Evolutionary conservation across 2,329 filamentous ascomycete species (phyloP).

Genomic region (Aureobasidium vineae): DNA sequence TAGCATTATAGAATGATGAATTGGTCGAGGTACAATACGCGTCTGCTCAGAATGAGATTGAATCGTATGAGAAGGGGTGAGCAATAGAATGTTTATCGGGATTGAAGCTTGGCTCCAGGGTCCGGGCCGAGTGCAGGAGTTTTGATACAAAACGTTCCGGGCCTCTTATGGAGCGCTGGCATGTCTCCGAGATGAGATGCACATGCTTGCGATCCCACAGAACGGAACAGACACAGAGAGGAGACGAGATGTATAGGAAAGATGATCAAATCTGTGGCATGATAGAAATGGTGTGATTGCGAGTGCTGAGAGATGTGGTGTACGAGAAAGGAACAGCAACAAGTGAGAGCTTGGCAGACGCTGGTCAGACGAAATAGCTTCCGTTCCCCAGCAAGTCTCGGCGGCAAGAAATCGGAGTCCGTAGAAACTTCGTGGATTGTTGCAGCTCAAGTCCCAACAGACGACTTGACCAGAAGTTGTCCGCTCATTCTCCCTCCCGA

Average conservation of each 20-base stretch:
- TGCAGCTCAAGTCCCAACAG: constrained; percentile 26
- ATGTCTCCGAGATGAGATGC: not conserved
- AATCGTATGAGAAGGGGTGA: not conserved
- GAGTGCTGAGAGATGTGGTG: not conserved
- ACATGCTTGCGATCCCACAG: not conserved
- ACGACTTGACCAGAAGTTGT: constrained; percentile 21
- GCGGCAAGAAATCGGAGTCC: constrained; percentile 25
- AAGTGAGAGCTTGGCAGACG: not conserved
- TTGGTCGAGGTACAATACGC: not conserved
- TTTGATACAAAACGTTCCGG: not conserved
- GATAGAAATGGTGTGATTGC: not conserved
- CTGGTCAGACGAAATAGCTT: not conserved
- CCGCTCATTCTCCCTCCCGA: constrained; percentile 2
- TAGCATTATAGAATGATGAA: not conserved
- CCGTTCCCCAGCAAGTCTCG: constrained; percentile 16
- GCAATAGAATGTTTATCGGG: constrained; percentile 10
- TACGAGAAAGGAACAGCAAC: not conserved
- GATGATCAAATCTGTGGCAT: not conserved
- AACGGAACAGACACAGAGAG: not conserved
- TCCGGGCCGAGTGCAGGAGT: constrained; percentile 1
- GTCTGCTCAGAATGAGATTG: not conserved
- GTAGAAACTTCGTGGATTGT: constrained; percentile 24
- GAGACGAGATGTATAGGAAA: not conserved
- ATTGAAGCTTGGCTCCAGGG: not conserved
- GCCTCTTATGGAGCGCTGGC: not conserved